Evolutionary conservation across 441 rosid genomes (phyloP), one percentile per base, ranked within the genome.

Genomic region (Euphorbia corollata): DNA sequence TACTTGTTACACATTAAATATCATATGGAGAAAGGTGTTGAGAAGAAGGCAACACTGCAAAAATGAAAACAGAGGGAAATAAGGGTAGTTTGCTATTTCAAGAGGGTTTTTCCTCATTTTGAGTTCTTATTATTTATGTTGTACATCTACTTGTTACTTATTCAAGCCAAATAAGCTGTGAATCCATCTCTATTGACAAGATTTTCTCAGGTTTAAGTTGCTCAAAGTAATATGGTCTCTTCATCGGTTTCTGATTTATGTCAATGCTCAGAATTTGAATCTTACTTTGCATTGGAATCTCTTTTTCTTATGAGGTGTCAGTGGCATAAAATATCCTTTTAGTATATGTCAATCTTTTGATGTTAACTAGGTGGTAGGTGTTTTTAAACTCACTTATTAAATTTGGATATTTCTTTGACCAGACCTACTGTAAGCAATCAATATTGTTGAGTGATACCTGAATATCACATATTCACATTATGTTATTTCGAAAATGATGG

Each of bases 281-380:
- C 36, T 9, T 64, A 3, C 22, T 5, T 71, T 51, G 50, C 43
- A 60, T 58, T 18, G 65, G 50, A 64, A 41, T 22, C 0, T 56
- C 2, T 27, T 63, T 13, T 9, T 67, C 32, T 62, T 24, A 6
- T 90, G 78, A 84, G 56, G 20, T 55, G 32, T 51, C 24, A 15
- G 56, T 11, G 53, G 24, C 30, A 24, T 8, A 55, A n/a, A 24
- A 36, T 12, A 67, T 58, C 34, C 15, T 27, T 22, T 1, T 57
- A 19, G 50, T 63, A 13, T 45, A 41, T 15, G 67, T 19, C 34
- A 27, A 30, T 15, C 43, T 63, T 30, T 53, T 43, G 48, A 39
- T 65, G 63, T 27, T 71, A 57, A 12, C 64, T 48, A 62, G 68
- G 56, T 36, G 60, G 76, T 38, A 24, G 59, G 72, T 18, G 62